phyloP scores from a whole-genome alignment of 1,284 basidiomycete genomes.

The Peniophora sp. region DNA sequence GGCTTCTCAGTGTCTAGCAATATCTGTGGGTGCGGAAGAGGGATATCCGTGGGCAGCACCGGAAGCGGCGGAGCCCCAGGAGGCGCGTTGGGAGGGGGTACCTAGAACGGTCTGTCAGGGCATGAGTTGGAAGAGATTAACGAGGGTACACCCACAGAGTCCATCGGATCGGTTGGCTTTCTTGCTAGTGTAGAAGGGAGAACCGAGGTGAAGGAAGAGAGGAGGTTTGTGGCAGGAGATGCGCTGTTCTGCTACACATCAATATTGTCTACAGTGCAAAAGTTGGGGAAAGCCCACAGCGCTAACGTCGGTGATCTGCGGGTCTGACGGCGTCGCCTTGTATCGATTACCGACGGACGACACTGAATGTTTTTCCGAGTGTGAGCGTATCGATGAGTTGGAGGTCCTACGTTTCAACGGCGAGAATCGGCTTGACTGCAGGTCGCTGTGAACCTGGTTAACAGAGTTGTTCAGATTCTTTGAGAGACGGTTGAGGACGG shows the following conservation, averaged over 20 bases:
- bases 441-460: neutral
- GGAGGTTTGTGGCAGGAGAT: neutral
- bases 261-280: neutral
- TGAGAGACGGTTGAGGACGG: neutral
- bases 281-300: neutral
- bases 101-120: neutral
- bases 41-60: neutral
- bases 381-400: neutral
- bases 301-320: neutral
- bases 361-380: neutral
- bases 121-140: neutral
- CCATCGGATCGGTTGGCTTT: neutral
- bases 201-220: neutral
- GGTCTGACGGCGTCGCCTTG: neutral
- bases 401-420: neutral
- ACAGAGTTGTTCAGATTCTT: neutral
- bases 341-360: neutral
- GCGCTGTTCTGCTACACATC: neutral
- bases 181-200: neutral
- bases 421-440: neutral
- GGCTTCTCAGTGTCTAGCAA: neutral
- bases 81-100: neutral
- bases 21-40: neutral
- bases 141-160: neutral
- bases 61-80: slow-evolving; percentile 3